Evolutionary conservation across 768 basidiomycete genomes (phyloP), one percentile per base, ranked within the genome.

Genomic region (Panus rudis): DNA sequence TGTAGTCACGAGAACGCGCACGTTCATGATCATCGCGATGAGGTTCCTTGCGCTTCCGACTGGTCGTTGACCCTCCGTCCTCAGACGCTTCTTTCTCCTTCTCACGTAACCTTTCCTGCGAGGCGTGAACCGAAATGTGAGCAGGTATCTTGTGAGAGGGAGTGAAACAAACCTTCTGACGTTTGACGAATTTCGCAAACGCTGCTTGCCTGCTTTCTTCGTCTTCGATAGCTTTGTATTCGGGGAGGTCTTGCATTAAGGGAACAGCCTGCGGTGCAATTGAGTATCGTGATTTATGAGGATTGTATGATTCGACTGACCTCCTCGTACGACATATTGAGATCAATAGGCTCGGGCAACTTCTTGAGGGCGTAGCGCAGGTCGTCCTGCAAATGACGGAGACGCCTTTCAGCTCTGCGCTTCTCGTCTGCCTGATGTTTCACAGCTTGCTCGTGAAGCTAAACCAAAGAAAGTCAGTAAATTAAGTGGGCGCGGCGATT

Each of bases 291-390:
- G 22, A 42, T 12, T 39, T 31, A 28, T 13, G n/a, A n/a, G 11
- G 19, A 39, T 16, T 31, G 47, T 6, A 26, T 25, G n/a, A 40
- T 20, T 37, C 12, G n/a, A 62, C 79, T 42, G 51, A 89, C 92
- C 53, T 86, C 79, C 52, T 97, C 93, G 55, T 84, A 98, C 1
- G 82, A 59, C 43, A 81, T 58, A 22, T 65, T 77, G 38, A 92
- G 60, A 50, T 94, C 90, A 28, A 97, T 63, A 1, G 88, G 76
- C 38, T 92, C 88, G 0, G 86, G 61, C 6, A 94, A 69, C 60
- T 94, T 94, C 66, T 88, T 92, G 51, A 97, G 70, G 0, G 93
- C 96, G 65, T 98, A 96, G 5, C 96, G 83, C 27, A 99, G 70
- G 57, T 98, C 96, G 62, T 99, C 96, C 56, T 96, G 90, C 49